Conservation (phyloP, 768 basidiomycete species). For the Rubroboletus pulcherrimus region DNA sequence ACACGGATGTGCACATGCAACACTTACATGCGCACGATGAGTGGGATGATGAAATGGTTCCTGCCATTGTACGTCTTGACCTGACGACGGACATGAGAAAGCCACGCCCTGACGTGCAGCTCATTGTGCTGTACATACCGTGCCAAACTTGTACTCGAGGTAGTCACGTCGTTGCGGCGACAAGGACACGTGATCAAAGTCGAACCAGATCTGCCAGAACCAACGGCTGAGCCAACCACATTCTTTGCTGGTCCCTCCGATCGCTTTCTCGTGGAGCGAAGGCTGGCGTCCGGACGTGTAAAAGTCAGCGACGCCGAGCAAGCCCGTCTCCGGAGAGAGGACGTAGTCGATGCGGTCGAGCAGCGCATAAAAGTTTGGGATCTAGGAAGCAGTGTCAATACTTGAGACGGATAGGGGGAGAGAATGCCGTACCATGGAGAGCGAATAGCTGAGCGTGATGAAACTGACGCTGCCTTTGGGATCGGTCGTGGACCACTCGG, state of each 20-base stretch:
- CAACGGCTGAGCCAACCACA: slow-evolving; percentile 64
- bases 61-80: slow-evolving; percentile 70
- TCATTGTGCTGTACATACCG: slow-evolving; percentile 36
- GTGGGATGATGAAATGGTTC: slow-evolving; percentile 65
- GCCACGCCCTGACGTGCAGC: neutral
- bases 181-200: slow-evolving; percentile 52
- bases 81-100: slow-evolving; percentile 20
- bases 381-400: slow-evolving; percentile 31
- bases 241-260: slow-evolving; percentile 58
- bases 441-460: slow-evolving; percentile 53
- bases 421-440: slow-evolving; percentile 44
- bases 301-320: slow-evolving; percentile 71
- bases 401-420: neutral
- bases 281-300: slow-evolving; percentile 58
- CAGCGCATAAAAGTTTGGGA: slow-evolving; percentile 60
- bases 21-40: slow-evolving; percentile 59
- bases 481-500: slow-evolving; percentile 50
- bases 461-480: slow-evolving; percentile 54
- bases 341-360: slow-evolving; percentile 67
- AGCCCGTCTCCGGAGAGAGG: slow-evolving; percentile 53
- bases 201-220: slow-evolving; percentile 79
- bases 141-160: slow-evolving; percentile 76
- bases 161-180: slow-evolving; percentile 63
- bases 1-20: neutral
- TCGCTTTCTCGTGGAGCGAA: slow-evolving; percentile 55